Evolutionary conservation across 306 rosid species (phyloP), one percentile per base, ranked within the genome.

Genomic region (Corylus americana): DNA sequence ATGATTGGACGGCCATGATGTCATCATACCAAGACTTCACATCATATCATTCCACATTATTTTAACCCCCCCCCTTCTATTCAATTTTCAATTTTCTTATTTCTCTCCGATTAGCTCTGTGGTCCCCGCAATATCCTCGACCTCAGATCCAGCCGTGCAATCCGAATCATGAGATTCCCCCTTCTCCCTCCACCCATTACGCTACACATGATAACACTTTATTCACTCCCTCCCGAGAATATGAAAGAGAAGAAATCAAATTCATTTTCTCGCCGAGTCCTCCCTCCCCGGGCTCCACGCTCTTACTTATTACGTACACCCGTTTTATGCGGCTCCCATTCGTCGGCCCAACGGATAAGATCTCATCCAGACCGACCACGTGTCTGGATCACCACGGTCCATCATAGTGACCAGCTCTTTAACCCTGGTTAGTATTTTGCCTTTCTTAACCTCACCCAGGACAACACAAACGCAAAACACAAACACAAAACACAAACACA

Each of bases 1-100:
- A 86, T 90, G 92, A 91, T 90, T 93, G 90, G 90, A 93, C 93
- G 93, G 83, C 81, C 87, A 66, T 87, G 90, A 86, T 93, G 88
- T 91, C 96, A 90, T 89, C 62, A 87, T 93, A 79, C 83, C 84
- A 70, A 67, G 55, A 81, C 75, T 86, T 82, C 84, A 75, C 85
- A 77, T 83, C 85, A 70, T 73, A 88, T 88, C 84, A 85, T 81
- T 86, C 83, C 80, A 54, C 50, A 62, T 58, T 75, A 82, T 85
- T 80, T 55, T 55, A 37, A 27, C 44, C 22, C 27, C 13, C 27
- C 13, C 31, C 5, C 14, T 29, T 0, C 2, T 31, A 16, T 3
- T 1, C 31, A 5, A 8, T 55, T 20, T 39, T 17, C 49, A 22
- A 22, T n/a, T 18, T 20, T 22, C 29, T 42, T 17, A n/a, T 53